Evolutionary conservation across 768 basidiomycete species (phyloP).

Genomic region (Suillus alpinus): DNA sequence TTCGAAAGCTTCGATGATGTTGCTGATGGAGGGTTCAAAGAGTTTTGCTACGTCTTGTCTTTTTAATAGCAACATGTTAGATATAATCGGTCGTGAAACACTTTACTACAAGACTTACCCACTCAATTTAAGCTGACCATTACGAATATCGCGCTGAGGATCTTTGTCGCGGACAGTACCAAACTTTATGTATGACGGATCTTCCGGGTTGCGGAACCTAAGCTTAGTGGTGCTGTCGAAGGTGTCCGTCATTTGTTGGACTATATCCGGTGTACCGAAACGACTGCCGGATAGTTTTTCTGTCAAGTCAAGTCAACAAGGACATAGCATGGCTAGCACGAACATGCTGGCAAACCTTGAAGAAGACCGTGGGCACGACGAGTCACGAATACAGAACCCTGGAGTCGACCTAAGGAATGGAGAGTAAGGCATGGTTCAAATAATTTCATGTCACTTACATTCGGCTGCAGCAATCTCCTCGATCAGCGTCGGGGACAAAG

Average conservation of each 20-base stretch:
- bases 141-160: constrained; percentile 34
- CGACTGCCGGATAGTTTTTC: constrained; percentile 30
- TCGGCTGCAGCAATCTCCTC: constrained; percentile 37
- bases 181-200: constrained; percentile 40
- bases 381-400: constrained; percentile 40
- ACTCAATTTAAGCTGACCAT: constrained; percentile 37
- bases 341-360: constrained; percentile 22
- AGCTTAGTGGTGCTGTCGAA: constrained; percentile 42
- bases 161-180: constrained; percentile 40
- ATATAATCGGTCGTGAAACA: neutral
- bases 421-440: neutral
- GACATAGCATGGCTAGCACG: neutral
- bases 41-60: constrained; percentile 40
- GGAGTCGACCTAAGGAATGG: constrained; percentile 32
- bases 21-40: constrained; percentile 43
- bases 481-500: constrained; percentile 35
- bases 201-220: constrained; percentile 39
- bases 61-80: neutral
- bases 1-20: constrained; percentile 34
- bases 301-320: constrained; percentile 8
- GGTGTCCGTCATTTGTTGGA: constrained; percentile 33
- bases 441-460: constrained; percentile 21
- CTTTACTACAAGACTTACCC: constrained; percentile 25
- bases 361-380: constrained; percentile 32
- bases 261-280: constrained; percentile 30